phyloP scores from a whole-genome alignment of 805 yeast genomes.

The Ogataea corticis region DNA sequence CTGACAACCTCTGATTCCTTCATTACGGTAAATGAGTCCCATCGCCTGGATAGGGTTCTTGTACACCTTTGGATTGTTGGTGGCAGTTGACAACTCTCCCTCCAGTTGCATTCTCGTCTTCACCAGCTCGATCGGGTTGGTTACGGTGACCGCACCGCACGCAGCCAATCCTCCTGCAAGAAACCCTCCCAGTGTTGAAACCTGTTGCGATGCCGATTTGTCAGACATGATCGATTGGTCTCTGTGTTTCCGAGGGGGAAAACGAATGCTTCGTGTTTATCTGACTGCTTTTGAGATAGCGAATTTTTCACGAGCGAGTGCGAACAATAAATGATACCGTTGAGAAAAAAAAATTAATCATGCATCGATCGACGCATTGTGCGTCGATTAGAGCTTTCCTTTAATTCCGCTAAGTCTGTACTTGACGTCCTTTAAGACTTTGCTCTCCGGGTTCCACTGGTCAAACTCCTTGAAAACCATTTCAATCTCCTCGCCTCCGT shows the following conservation, averaged over 20 bases:
- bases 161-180: slow-evolving; percentile 93
- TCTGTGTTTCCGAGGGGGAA: not conserved
- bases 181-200: slow-evolving; percentile 75
- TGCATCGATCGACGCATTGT: not conserved
- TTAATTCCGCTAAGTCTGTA: slow-evolving; percentile 45
- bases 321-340: no score
- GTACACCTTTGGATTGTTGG: slow-evolving; percentile 54
- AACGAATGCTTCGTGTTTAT: not conserved
- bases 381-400: slow-evolving; percentile 21
- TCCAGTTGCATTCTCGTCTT: slow-evolving; percentile 96
- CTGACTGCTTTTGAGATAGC: not conserved
- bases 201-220: slow-evolving; percentile 54
- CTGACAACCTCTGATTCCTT: slow-evolving; percentile 86
- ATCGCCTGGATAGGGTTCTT: slow-evolving; percentile 87
- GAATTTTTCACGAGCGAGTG: not conserved
- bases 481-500: slow-evolving; percentile 57
- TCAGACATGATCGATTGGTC: slow-evolving; percentile 12
- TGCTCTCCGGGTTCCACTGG: slow-evolving; percentile 84
- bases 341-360: no score
- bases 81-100: slow-evolving; percentile 74
- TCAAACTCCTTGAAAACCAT: slow-evolving; percentile 71
- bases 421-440: slow-evolving; percentile 79
- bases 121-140: slow-evolving; percentile 93
- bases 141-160: slow-evolving; percentile 95
- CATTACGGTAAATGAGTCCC: slow-evolving; percentile 66